Base-by-base conservation (phyloP, 2,329 filamentous ascomycete species). In the Fusarium fujikuroi region DNA sequence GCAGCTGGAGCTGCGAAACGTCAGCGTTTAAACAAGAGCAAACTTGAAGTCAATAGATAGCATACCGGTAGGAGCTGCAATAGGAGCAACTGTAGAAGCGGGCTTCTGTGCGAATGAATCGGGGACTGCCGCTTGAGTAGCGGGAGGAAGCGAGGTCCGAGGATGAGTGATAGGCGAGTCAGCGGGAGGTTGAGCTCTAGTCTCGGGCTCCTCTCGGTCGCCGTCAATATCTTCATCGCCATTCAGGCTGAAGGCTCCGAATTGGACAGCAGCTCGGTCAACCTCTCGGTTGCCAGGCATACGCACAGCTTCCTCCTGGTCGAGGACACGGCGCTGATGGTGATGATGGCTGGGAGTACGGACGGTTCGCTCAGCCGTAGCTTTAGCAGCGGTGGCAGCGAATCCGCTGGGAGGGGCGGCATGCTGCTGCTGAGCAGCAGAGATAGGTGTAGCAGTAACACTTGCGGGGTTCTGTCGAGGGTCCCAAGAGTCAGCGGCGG, bases 251-350 rank as follows among this genome's bases (percentile, higher is more conserved):
- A 99, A 94, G 81, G 95, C 97, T 72, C 96, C 96, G 81, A 99
- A 99, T 81, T 98, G 95, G 54, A 99, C 95, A 56, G 95, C 93
- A 75, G 95, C 91, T 77, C 95, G 92, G 81, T 98, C 95, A 34
- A 99, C 93, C 60, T 96, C 95, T 76, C 96, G 95, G 85, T 98
- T 97, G 68, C 94, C 95, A 50, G 96, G 96, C 95, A 99, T 98
- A 74, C 97, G 95, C 44, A 99, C 96, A 66, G 96, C 94, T 85
- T 99, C 96, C 83, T 97, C 95, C 81, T 99, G 96, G 78, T 98
- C 95, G 79, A 97, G 87, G 60, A 98, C 89, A 78, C 94, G 93
- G 75, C 95, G 91, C 81, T 97, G 93, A 39, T 77, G 74, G n/a
- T 76, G 76, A 25, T 77, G 75, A 82, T 93, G 94, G 84, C 92